Evolutionary conservation across 2,329 filamentous ascomycete species (phyloP).

Genomic region (Cercospora nicotianae): DNA sequence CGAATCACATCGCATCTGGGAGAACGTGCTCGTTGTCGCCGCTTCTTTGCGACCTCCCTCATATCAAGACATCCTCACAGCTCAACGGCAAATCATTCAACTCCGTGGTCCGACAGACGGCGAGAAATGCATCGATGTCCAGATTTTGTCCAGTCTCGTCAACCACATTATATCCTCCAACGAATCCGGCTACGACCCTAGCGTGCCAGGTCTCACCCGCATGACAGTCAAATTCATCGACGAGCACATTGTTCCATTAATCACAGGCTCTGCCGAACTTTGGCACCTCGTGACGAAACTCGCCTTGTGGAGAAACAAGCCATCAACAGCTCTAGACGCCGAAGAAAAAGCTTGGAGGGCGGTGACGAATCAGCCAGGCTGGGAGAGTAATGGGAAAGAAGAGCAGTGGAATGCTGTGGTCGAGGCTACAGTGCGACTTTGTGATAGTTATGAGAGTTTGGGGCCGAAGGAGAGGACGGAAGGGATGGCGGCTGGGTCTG

Average conservation of each 20-base stretch:
- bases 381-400: slow-evolving; percentile 56
- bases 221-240: slow-evolving; percentile 73
- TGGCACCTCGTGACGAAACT: slow-evolving; percentile 75
- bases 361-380: slow-evolving; percentile 57
- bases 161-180: slow-evolving; percentile 63
- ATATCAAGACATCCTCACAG: slow-evolving; percentile 72
- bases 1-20: slow-evolving; percentile 92
- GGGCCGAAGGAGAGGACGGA: slow-evolving; percentile 52
- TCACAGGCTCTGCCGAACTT: slow-evolving; percentile 73
- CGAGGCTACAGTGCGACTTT: slow-evolving; percentile 74
- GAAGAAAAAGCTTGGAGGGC: slow-evolving; percentile 89
- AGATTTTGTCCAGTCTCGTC: slow-evolving; percentile 70
- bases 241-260: slow-evolving; percentile 72
- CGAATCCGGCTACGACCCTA: slow-evolving; percentile 46
- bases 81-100: slow-evolving; percentile 71
- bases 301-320: slow-evolving; percentile 71
- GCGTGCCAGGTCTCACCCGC: slow-evolving; percentile 54
- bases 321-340: slow-evolving; percentile 71
- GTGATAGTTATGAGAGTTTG: slow-evolving; percentile 79
- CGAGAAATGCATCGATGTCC: slow-evolving; percentile 75
- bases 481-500: slow-evolving; percentile 48
- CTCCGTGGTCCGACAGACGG: slow-evolving; percentile 66
- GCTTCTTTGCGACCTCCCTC: slow-evolving; percentile 74
- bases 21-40: slow-evolving; percentile 88
- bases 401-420: slow-evolving; percentile 72